Conservation (phyloP, 257 asterid genomes). For the Solanum corneliomulleri region DNA sequence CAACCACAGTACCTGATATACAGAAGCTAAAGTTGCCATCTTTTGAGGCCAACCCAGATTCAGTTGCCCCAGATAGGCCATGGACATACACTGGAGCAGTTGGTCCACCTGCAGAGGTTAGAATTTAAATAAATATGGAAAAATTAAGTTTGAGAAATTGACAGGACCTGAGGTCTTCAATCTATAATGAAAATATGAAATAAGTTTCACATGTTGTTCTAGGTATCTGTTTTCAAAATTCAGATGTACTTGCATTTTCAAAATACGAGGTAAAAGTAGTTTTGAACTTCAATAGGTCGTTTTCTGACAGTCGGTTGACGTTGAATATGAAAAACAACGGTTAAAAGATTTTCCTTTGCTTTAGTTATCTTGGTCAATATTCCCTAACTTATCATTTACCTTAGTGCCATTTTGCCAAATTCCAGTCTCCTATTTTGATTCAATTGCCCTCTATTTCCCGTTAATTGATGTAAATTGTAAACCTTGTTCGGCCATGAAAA, state of each 20-base stretch:
- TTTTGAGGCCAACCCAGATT: slow-evolving; percentile 41
- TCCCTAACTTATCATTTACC: neutral
- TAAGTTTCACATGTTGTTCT: neutral
- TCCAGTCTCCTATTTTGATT: neutral
- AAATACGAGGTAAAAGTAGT: neutral
- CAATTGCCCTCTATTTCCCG: neutral
- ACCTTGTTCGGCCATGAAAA: slow-evolving; percentile 47
- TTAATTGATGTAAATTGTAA: slow-evolving; percentile 3
- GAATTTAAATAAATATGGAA: neutral
- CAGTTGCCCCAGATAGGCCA: slow-evolving; percentile 32
- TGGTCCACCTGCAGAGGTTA: slow-evolving; percentile 58
- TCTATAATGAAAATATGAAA: neutral
- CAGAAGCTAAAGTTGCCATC: slow-evolving; percentile 42
- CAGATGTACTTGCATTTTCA: neutral
- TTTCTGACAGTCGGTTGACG: neutral
- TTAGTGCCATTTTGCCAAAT: neutral
- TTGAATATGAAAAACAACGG: neutral
- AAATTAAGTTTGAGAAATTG: neutral
- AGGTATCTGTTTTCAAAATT: neutral
- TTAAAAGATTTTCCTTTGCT: neutral
- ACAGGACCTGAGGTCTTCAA: neutral
- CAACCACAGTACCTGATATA: slow-evolving; percentile 51
- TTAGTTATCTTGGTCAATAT: neutral
- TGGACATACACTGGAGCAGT: slow-evolving; percentile 43
- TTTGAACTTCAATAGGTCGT: neutral